Evolutionary conservation across 345 rosid genomes (phyloP).

Genomic region (Populus davidiana): DNA sequence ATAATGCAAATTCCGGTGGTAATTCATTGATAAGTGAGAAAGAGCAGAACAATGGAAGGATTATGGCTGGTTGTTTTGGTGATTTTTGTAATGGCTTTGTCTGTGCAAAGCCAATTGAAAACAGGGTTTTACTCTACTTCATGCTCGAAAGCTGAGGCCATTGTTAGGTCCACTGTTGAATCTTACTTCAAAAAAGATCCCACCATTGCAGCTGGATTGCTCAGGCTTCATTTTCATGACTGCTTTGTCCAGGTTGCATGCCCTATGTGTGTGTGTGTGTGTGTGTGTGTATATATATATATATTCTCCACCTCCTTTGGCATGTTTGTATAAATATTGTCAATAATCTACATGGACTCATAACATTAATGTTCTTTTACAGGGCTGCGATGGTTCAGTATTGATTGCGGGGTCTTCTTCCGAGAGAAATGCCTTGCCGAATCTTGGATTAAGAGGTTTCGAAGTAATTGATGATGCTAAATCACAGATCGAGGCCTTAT

Average conservation of each 20-base stretch:
- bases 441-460: conserved; percentile 33
- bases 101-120: conserved; percentile 36
- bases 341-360: not conserved
- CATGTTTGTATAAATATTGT: not conserved
- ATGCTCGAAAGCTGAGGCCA: conserved; percentile 51
- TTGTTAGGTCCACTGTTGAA: conserved; percentile 58
- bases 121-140: conserved; percentile 59
- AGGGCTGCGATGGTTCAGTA: conserved; percentile 43
- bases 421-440: conserved; percentile 31
- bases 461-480: conserved; percentile 44
- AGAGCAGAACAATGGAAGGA: conserved; percentile 11
- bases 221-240: conserved; percentile 74
- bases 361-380: not conserved
- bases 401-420: conserved; percentile 30
- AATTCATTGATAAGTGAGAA: not conserved
- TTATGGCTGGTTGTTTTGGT: conserved; percentile 10
- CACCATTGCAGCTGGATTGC: conserved; percentile 56
- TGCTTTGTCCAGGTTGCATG: conserved; percentile 61
- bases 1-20: not conserved
- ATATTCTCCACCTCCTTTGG: not conserved
- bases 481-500: conserved; percentile 30
- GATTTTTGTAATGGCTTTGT: conserved; percentile 15
- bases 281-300: too few relatives aligned
- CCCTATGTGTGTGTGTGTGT: too few relatives aligned
- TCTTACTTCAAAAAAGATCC: conserved; percentile 58